phyloP scores from a whole-genome alignment of 2,329 filamentous ascomycete species.

The Epichloe bromicola region DNA sequence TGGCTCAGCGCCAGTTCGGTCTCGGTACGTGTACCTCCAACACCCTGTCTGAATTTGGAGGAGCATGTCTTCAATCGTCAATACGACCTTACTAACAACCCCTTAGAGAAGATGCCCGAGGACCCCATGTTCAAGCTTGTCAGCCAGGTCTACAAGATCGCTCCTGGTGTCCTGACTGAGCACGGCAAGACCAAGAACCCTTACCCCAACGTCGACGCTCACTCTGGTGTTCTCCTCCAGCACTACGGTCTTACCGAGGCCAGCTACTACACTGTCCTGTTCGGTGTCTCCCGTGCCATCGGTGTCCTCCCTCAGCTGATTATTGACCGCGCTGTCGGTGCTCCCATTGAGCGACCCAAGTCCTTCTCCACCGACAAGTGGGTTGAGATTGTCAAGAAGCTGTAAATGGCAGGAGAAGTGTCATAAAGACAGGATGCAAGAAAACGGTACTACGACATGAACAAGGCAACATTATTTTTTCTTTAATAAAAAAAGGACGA shows the following conservation, averaged over 20 bases:
- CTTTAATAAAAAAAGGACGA: background rate
- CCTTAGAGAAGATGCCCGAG: slow-evolving; percentile 66
- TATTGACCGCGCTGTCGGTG: slow-evolving; percentile 94
- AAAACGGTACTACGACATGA: background rate
- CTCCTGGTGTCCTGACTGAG: slow-evolving; percentile 92
- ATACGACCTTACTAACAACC: slow-evolving; percentile 12
- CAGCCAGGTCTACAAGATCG: slow-evolving; percentile 99
- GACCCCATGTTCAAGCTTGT: slow-evolving; percentile 99
- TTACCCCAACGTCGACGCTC: slow-evolving; percentile 95
- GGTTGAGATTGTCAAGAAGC: slow-evolving; percentile 83
- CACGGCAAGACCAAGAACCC: slow-evolving; percentile 99
- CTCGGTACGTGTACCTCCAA: slow-evolving; percentile 33
- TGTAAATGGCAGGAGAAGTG: slow-evolving; percentile 43
- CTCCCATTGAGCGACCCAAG: slow-evolving; percentile 97
- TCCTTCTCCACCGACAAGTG: slow-evolving; percentile 96
- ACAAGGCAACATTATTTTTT: slow-evolving; percentile 1
- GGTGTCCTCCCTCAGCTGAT: slow-evolving; percentile 99
- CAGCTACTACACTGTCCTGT: slow-evolving; percentile 99
- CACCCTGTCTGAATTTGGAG: background rate
- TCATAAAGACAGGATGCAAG: background rate
- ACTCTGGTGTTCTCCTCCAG: slow-evolving; percentile 98
- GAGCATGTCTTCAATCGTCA: background rate
- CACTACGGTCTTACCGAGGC: slow-evolving; percentile 98
- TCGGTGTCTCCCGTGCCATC: slow-evolving; percentile 94
- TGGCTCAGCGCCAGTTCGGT: slow-evolving; percentile 94